These are phyloP conservation scores for Wickerhamomyces silvicola DNA, from an alignment of 805 yeast genomes.

Conservation along the genomic window DNA sequence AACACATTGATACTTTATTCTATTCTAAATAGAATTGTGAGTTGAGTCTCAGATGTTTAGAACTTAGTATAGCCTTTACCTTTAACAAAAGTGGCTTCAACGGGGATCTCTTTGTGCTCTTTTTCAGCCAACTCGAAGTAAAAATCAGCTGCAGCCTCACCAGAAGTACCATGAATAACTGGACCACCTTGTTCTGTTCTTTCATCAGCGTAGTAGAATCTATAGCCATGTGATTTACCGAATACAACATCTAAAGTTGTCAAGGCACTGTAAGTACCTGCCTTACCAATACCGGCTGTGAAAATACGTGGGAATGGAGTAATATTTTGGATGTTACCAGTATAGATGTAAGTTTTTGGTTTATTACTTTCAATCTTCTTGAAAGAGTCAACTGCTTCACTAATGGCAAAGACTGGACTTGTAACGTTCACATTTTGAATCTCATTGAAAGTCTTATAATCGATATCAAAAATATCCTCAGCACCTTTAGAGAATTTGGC, in stretches of 20 bases:
- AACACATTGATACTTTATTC: conserved; percentile 35
- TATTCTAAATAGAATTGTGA: conserved; percentile 35
- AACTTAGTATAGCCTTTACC: conserved; percentile 4
- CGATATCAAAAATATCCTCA: conserved; percentile 1
- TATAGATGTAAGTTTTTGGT: conserved; percentile 4
- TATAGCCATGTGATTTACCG: conserved; percentile 1
- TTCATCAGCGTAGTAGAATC: conserved; percentile 3
- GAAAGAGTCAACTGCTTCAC: conserved; percentile 1
- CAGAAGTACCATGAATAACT: not conserved
- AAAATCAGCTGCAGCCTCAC: conserved; percentile 3
- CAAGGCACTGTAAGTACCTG: conserved; percentile 1
- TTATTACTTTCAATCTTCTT: not conserved
- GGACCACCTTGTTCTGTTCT: conserved; percentile 3
- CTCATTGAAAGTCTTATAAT: not conserved
- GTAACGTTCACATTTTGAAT: conserved; percentile 1
- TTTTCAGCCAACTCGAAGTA: conserved; percentile 5
- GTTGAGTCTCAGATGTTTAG: too few species aligned
- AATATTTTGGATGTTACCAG: conserved; percentile 4
- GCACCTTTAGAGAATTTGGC: not conserved
- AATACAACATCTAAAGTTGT: conserved; percentile 1
- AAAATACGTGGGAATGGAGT: not conserved
- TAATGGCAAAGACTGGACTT: not conserved
- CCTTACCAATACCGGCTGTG: conserved; percentile 3
- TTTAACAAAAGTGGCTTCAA: conserved; percentile 3
- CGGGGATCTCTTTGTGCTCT: conserved; percentile 2